Evolutionary conservation across 495 filamentous ascomycete genomes (phyloP), one percentile per base, ranked within the genome.

Genomic region (Talaromyces thailandensis): DNA sequence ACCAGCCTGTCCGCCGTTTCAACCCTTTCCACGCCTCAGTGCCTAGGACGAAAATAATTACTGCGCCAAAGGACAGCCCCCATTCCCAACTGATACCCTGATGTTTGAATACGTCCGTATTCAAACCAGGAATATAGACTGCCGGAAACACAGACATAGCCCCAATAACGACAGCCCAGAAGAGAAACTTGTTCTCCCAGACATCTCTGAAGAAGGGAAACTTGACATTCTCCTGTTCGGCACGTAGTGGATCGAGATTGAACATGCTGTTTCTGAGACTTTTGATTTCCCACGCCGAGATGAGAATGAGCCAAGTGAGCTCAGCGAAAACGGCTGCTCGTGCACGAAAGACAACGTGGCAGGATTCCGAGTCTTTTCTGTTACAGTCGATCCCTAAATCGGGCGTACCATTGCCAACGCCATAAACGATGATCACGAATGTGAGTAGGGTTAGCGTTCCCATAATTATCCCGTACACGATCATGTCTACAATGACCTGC

Each of bases 241-340:
- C 64, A 18, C 70, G 71, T 48, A 75, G 69, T 2, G 84, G 82
- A 61, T 89, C 82, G 48, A 91, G 78, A 29, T 82, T 82, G 76
- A 92, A 90, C 67, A 92, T 73, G 48, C 82, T 85, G 4, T 86
- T 82, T 1, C 86, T 83, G 63, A 91, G 83, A 69, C 84, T 79
- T 71, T 89, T 89, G 67, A 90, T 85, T 72, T 92, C 88, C 86
- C 87, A 90, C 3, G 88, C 88, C 25, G 82, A 84, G 65, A 91
- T 79, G 6, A 91, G 82, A 23, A 89, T 81, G 50, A 90, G 75
- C 78, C 86, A 92, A 0, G 89, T 91, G 18, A 92, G 79, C 52
- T 86, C 87, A 16, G 85, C 88, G 65, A 92, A 95, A 7, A 86
- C 85, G 31, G 91, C 87, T 1, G 88, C 87, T 14, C 91, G 82